phyloP scores from a whole-genome alignment of 768 basidiomycete genomes.

The Steccherinum ochraceum region DNA sequence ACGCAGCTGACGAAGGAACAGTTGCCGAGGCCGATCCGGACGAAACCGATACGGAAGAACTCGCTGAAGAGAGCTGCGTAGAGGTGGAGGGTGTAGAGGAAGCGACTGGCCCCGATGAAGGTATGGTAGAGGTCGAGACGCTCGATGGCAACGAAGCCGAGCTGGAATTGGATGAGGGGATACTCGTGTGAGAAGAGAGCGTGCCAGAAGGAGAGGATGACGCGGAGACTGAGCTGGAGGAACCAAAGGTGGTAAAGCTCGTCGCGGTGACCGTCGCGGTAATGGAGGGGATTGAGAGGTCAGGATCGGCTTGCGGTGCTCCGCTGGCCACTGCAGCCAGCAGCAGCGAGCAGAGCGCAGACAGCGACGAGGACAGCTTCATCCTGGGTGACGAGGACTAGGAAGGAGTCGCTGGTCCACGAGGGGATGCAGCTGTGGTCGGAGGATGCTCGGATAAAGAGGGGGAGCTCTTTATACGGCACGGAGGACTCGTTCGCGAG shows the following conservation, averaged over 20 bases:
- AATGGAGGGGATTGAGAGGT: not conserved
- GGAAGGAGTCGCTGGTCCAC: not conserved
- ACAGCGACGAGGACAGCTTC: conserved; percentile 10
- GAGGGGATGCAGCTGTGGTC: not conserved
- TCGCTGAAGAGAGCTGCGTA: not conserved
- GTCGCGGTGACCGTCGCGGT: not conserved
- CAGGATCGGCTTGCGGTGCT: not conserved
- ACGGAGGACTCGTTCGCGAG: too few species aligned
- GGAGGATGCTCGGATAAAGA: not conserved
- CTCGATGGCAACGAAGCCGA: not conserved
- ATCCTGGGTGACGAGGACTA: conserved; percentile 5
- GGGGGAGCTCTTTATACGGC: not conserved
- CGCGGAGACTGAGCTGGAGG: not conserved
- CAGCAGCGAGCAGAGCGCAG: conserved; percentile 7
- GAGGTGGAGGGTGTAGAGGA: not conserved
- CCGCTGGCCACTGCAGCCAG: not conserved
- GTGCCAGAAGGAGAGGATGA: conserved; percentile 1
- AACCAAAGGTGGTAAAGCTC: not conserved
- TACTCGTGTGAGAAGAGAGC: not conserved
- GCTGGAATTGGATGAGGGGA: not conserved
- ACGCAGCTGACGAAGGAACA: not conserved
- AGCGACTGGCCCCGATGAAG: not conserved
- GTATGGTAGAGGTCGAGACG: not conserved
- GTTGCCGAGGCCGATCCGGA: not conserved
- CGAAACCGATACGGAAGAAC: not conserved